Evolutionary conservation across 139 green algal species (phyloP), one percentile per base, ranked within the genome.

Genomic region (Nannochloris sp.): DNA sequence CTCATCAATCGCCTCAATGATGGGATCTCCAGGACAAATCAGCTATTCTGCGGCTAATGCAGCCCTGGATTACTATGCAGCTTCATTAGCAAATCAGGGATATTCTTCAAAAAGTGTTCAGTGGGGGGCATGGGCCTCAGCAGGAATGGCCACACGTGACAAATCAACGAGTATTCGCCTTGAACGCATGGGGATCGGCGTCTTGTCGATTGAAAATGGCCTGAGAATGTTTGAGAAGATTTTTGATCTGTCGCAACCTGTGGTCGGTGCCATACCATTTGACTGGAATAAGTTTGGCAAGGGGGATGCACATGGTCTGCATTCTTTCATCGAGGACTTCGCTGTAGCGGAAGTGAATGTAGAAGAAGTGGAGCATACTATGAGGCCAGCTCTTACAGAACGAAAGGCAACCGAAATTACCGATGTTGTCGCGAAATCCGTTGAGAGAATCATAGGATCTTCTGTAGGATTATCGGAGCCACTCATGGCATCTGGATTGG

Each of bases 41-140:
- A 88, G 83, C 72, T 95, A 95, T 61, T 62, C 64, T 57, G 85
- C 79, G 5, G 84, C 87, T 7, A 95, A 95, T 51, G 66, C 81
- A 5, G 69, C 66, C 8, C 72, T 95, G 44, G 83, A 92, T 58
- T 66, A 64, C 0, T 25, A 66, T 5, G 70, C 74, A 37, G 23
- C 46, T 29, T 62, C 50, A 72, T 23, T 36, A 0, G 31, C 51
- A n/a, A 21, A 62, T 36, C 46, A 57, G 43, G 70, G 70, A 57
- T 11, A 18, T n/a, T n/a, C 34, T 12, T 40, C n/a, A 50, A 54
- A 71, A 11, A 68, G 61, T 8, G 46, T 93, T 50, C 89, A 96
- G 70, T 96, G 89, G 89, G 89, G 89, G 36, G 89, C 89, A n/a
- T 96, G 89, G 89, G 75, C 68, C 1, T 80, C 79, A n/a, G 79